Conservation (phyloP, 305 asterid genomes). For the Stenogyne calaminthoides region DNA sequence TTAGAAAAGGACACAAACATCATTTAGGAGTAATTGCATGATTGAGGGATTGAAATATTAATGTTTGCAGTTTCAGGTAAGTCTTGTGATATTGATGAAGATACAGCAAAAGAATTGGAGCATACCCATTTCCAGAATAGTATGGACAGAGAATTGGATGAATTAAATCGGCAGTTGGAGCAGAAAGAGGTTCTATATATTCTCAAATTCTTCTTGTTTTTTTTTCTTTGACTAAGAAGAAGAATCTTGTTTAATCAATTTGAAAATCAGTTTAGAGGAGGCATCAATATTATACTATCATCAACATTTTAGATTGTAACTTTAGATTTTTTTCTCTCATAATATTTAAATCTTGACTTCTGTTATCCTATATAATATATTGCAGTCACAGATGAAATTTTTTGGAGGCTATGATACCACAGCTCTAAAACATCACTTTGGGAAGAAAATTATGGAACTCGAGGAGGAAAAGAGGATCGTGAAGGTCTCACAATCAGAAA, state of each 20-base stretch:
- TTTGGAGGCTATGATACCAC: constrained; percentile 77
- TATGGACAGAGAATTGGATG: constrained; percentile 85
- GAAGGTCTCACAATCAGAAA: constrained; percentile 53
- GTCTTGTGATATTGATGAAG: constrained; percentile 75
- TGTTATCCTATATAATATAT: constrained; percentile 22
- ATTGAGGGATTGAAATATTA: constrained; percentile 27
- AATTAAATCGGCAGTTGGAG: constrained; percentile 78
- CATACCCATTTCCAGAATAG: constrained; percentile 83
- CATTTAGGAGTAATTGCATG: constrained; percentile 4
- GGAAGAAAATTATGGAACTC: constrained; percentile 84
- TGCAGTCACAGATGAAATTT: constrained; percentile 89
- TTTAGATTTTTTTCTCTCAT: background rate
- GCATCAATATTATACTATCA: background rate
- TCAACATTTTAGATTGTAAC: background rate
- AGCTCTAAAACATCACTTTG: constrained; percentile 92
- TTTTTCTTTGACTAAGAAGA: background rate
- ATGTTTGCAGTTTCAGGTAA: constrained; percentile 67
- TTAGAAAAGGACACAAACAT: background rate
- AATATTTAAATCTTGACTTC: background rate
- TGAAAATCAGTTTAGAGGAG: constrained; percentile 1
- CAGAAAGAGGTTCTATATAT: constrained; percentile 71
- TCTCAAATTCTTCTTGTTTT: constrained; percentile 21
- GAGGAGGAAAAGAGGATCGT: constrained; percentile 92
- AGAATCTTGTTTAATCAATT: background rate
- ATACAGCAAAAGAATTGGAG: constrained; percentile 84